phyloP scores from a whole-genome alignment of 2,329 filamentous ascomycete genomes.

The Apiospora koreana region DNA sequence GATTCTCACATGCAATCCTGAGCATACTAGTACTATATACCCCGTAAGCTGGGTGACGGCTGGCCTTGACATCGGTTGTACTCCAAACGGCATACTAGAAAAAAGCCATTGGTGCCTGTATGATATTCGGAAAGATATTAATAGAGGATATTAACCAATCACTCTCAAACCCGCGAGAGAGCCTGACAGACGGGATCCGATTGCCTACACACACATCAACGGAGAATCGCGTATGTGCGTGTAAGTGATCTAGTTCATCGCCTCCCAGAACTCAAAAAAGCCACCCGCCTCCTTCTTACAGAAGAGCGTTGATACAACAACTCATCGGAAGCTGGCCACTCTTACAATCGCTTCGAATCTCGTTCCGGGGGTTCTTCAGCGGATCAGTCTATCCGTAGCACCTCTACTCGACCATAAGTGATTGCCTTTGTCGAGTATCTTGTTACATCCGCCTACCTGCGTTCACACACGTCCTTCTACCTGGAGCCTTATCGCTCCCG shows the following conservation, averaged over 20 bases:
- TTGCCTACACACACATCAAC: not conserved
- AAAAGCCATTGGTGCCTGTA: not conserved
- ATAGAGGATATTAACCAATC: not conserved
- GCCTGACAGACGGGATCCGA: not conserved
- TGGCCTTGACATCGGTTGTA: not conserved
- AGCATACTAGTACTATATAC: not conserved
- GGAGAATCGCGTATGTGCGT: not conserved
- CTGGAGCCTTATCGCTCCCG: no score
- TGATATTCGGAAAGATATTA: not conserved
- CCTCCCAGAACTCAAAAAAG: not conserved
- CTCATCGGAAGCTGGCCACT: not conserved
- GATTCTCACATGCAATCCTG: constrained; percentile 1
- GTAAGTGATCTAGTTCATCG: not conserved
- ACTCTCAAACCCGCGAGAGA: not conserved
- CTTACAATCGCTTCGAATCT: not conserved
- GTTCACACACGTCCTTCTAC: not conserved
- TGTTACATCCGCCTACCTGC: not conserved
- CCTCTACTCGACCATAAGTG: not conserved
- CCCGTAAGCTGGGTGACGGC: not conserved
- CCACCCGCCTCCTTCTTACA: not conserved
- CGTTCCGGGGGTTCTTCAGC: not conserved
- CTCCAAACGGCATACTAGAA: not conserved
- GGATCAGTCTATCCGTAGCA: no score
- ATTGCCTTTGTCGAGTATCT: not conserved
- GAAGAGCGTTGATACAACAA: not conserved